These are phyloP conservation scores for Peterozyma xylosa DNA, from an alignment of 805 yeast genomes.

Conservation along the genomic window DNA sequence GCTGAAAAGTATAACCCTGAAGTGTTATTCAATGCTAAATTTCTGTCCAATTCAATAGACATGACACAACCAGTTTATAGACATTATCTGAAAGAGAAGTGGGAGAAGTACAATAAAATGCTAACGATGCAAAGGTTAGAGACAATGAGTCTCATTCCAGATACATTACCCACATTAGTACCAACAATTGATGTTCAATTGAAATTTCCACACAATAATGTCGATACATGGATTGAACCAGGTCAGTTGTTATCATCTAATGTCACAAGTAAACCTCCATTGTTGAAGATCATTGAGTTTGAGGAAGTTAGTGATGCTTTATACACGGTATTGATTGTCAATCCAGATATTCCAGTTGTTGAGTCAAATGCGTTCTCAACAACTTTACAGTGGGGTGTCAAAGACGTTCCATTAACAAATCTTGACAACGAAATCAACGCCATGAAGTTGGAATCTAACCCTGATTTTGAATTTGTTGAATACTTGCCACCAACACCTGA, in stretches of 20 bases:
- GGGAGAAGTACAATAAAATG: slow-evolving; percentile 70
- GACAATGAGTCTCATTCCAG: slow-evolving; percentile 80
- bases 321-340: slow-evolving; percentile 76
- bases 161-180: slow-evolving; percentile 81
- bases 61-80: slow-evolving; percentile 76
- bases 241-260: slow-evolving; percentile 69
- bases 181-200: slow-evolving; percentile 73
- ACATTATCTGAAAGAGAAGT: slow-evolving; percentile 53
- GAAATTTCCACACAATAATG: slow-evolving; percentile 64
- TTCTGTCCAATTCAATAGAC: slow-evolving; percentile 45
- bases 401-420: slow-evolving; percentile 55
- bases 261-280: slow-evolving; percentile 72
- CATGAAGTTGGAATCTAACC: slow-evolving; percentile 24
- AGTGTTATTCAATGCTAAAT: slow-evolving; percentile 61
- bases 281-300: slow-evolving; percentile 67
- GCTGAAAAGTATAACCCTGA: slow-evolving; percentile 83
- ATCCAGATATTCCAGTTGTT: slow-evolving; percentile 87
- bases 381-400: slow-evolving; percentile 68
- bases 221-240: slow-evolving; percentile 69
- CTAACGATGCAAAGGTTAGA: slow-evolving; percentile 88
- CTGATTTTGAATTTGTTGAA: slow-evolving; percentile 39
- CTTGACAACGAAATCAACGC: slow-evolving; percentile 50
- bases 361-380: slow-evolving; percentile 61
- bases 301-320: slow-evolving; percentile 41
- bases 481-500: slow-evolving; percentile 86